These are phyloP conservation scores for Penicillium sp. DNA, from an alignment of 2,329 filamentous ascomycete genomes.

Conservation along the genomic window DNA sequence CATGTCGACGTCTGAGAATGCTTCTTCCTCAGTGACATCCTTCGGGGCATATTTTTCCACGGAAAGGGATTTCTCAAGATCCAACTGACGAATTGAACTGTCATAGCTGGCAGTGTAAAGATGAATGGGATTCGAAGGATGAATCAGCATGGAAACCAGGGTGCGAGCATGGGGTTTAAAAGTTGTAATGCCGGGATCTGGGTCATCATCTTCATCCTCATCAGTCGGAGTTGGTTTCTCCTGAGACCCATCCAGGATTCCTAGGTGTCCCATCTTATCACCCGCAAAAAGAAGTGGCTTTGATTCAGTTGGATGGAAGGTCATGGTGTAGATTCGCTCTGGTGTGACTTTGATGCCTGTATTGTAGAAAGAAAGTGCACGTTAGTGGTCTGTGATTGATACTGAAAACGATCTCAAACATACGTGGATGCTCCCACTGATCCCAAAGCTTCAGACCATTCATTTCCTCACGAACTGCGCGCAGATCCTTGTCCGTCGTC, in stretches of 20 bases:
- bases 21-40: slow-evolving; percentile 63
- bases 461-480: slow-evolving; percentile 69
- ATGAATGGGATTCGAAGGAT: slow-evolving; percentile 63
- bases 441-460: slow-evolving; percentile 72
- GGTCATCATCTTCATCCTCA: slow-evolving; percentile 57
- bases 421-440: slow-evolving; percentile 72
- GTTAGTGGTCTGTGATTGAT: too few species aligned
- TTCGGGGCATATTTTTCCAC: slow-evolving; percentile 73
- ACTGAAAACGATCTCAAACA: slow-evolving; percentile 19
- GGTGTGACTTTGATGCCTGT: slow-evolving; percentile 85
- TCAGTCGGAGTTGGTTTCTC: slow-evolving; percentile 50
- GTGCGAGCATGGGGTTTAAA: slow-evolving; percentile 88
- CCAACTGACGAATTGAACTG: slow-evolving; percentile 79
- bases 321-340: slow-evolving; percentile 77
- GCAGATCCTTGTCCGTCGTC: slow-evolving; percentile 70
- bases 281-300: slow-evolving; percentile 89
- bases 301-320: slow-evolving; percentile 78
- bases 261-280: slow-evolving; percentile 86
- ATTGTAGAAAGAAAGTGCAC: not conserved
- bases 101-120: slow-evolving; percentile 89
- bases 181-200: slow-evolving; percentile 74
- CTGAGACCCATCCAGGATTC: slow-evolving; percentile 71
- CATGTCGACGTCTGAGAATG: slow-evolving; percentile 80
- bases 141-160: slow-evolving; percentile 77
- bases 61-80: slow-evolving; percentile 72